phyloP scores from a whole-genome alignment of 495 filamentous ascomycete species.

The Podospora appendiculata region DNA sequence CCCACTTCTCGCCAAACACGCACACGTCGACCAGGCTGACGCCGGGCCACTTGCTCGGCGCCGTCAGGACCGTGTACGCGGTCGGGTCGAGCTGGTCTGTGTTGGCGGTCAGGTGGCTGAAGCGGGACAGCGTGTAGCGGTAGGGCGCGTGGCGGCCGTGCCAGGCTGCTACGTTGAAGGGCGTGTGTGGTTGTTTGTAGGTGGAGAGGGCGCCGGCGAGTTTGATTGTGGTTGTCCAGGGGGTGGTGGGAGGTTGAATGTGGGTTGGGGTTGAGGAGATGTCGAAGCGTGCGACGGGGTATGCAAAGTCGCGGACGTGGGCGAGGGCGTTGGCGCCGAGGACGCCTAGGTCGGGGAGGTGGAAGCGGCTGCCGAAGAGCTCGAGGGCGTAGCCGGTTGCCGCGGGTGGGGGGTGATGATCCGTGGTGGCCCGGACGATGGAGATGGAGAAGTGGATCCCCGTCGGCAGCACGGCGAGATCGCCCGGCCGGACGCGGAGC shows the following conservation, averaged over 20 bases:
- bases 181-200: conserved; percentile 56
- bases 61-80: conserved; percentile 65
- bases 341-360: conserved; percentile 65
- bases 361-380: conserved; percentile 57
- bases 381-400: conserved; percentile 59
- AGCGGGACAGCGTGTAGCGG: conserved; percentile 70
- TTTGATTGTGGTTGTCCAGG: conserved; percentile 54
- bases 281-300: conserved; percentile 58
- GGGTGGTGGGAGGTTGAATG: not conserved
- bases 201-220: conserved; percentile 57
- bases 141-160: conserved; percentile 63
- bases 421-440: not conserved
- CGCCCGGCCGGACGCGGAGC: conserved; percentile 51
- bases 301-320: conserved; percentile 65
- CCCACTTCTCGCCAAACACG: conserved; percentile 68
- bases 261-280: conserved; percentile 24
- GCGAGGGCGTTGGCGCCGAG: conserved; percentile 66
- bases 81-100: conserved; percentile 67
- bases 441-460: conserved; percentile 57
- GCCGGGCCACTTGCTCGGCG: conserved; percentile 46
- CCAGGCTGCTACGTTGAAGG: conserved; percentile 77
- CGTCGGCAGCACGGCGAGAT: conserved; percentile 62
- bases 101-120: conserved; percentile 62
- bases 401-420: not conserved
- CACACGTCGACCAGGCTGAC: conserved; percentile 68